Conservation (phyloP, 768 basidiomycete genomes). For the Albatrellus ellisii region DNA sequence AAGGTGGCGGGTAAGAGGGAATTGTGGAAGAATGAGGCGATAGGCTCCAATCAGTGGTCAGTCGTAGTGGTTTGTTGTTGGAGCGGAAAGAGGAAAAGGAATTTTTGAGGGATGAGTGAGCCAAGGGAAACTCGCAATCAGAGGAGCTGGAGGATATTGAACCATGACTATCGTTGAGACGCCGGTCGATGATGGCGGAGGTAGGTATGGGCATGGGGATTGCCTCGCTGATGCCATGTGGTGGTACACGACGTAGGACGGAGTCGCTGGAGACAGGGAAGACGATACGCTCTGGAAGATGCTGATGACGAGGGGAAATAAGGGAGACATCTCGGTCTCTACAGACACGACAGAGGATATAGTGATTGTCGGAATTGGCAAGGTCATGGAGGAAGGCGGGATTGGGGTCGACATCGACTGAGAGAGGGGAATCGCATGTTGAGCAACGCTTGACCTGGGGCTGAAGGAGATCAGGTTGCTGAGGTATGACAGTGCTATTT, state of each 20-base stretch:
- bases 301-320: conserved; percentile 5
- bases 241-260: conserved; percentile 1
- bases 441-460: conserved; percentile 12
- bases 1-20: conserved; percentile 17
- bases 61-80: not conserved
- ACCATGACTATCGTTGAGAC: not conserved
- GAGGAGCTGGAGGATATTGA: not conserved
- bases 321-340: conserved; percentile 5
- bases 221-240: conserved; percentile 6
- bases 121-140: not conserved
- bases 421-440: conserved; percentile 10
- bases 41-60: conserved; percentile 14
- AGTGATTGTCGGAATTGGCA: conserved; percentile 8
- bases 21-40: conserved; percentile 12
- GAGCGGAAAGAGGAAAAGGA: conserved; percentile 3
- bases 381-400: conserved; percentile 6
- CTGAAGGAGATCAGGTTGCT: conserved; percentile 7
- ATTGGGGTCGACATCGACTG: conserved; percentile 9
- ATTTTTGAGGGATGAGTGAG: conserved; percentile 20
- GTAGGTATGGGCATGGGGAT: not conserved
- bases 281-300: not conserved
- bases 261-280: conserved; percentile 1
- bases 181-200: not conserved
- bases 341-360: conserved; percentile 10
- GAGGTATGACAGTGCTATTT: conserved; percentile 4